Conservation (phyloP, 805 yeast species). For the Clavispora phyllophila region DNA sequence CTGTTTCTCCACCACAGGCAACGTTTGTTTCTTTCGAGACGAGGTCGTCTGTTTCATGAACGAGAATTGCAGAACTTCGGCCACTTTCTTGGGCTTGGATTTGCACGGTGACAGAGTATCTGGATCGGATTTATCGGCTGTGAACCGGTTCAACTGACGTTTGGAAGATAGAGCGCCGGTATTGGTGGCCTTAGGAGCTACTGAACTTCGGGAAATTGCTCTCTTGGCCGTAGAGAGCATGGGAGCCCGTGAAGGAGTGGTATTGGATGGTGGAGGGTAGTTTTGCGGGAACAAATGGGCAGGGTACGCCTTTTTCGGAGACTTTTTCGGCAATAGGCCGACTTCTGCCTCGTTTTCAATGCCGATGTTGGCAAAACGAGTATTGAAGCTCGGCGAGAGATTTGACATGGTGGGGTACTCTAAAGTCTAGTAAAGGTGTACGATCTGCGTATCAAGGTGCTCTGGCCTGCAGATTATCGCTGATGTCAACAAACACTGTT, state of each 20-base stretch:
- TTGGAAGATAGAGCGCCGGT: slow-evolving; percentile 6
- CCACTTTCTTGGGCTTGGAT: slow-evolving; percentile 2
- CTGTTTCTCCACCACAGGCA: background rate
- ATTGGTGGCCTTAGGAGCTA: slow-evolving; percentile 1
- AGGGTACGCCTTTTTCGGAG: slow-evolving; percentile 10
- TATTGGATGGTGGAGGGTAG: slow-evolving; percentile 8
- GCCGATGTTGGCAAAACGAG: slow-evolving; percentile 27
- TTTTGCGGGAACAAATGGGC: slow-evolving; percentile 6
- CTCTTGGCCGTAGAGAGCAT: slow-evolving; percentile 18
- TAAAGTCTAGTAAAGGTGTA: background rate
- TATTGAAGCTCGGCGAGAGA: slow-evolving; percentile 24
- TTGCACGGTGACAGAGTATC: slow-evolving; percentile 2
- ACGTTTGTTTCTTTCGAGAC: slow-evolving; percentile 27
- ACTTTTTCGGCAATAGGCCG: background rate
- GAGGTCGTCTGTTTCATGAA: slow-evolving; percentile 40
- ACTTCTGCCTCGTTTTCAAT: slow-evolving; percentile 10
- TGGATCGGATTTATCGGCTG: slow-evolving; percentile 2
- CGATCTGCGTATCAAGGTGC: background rate
- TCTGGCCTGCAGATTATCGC: background rate
- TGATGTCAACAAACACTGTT: background rate
- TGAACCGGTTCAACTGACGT: slow-evolving; percentile 9
- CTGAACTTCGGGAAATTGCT: slow-evolving; percentile 15
- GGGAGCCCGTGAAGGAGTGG: slow-evolving; percentile 18
- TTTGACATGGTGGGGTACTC: background rate
- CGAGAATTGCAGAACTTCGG: slow-evolving; percentile 22